Percentiles rank a stretch among this genome's conserved stretches.
These are phyloP conservation scores for Alternaria arborescens DNA, from an alignment of 2,329 filamentous ascomycete genomes.

Conservation along the genomic window DNA sequence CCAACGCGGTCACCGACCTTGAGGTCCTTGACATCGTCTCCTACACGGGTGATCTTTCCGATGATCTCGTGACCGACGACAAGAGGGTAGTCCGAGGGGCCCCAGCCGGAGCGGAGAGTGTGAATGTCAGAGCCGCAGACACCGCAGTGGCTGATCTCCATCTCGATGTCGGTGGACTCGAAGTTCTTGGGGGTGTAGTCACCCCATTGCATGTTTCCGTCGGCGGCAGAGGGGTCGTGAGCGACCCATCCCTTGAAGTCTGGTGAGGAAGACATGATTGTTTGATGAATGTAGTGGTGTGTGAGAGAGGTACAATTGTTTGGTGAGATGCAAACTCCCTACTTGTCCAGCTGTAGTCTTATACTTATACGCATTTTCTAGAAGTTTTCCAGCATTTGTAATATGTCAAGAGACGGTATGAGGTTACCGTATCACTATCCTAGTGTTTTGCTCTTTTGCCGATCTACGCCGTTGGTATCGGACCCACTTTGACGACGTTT, in stretches of 20 bases:
- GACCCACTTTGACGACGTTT: conserved; percentile 27
- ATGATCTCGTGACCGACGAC: conserved; percentile 55
- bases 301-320: neutral
- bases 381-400: conserved; percentile 30
- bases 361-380: conserved; percentile 7
- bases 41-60: conserved; percentile 49
- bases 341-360: neutral
- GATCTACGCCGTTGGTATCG: conserved; percentile 28
- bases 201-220: conserved; percentile 65
- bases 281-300: neutral
- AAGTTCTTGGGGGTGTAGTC: conserved; percentile 53
- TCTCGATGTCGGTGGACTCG: conserved; percentile 72
- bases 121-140: conserved; percentile 49
- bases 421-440: conserved; percentile 12
- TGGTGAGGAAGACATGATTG: conserved; percentile 32
- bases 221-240: conserved; percentile 57
- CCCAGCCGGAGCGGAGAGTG: conserved; percentile 54
- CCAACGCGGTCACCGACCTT: conserved; percentile 69
- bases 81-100: conserved; percentile 59
- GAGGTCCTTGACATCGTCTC: conserved; percentile 58
- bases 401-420: conserved; percentile 22
- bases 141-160: conserved; percentile 53
- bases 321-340: neutral
- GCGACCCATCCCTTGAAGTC: conserved; percentile 67
- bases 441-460: conserved; percentile 36